Base-by-base conservation (phyloP, 2,329 filamentous ascomycete species). In the Grosmannia serpens region DNA sequence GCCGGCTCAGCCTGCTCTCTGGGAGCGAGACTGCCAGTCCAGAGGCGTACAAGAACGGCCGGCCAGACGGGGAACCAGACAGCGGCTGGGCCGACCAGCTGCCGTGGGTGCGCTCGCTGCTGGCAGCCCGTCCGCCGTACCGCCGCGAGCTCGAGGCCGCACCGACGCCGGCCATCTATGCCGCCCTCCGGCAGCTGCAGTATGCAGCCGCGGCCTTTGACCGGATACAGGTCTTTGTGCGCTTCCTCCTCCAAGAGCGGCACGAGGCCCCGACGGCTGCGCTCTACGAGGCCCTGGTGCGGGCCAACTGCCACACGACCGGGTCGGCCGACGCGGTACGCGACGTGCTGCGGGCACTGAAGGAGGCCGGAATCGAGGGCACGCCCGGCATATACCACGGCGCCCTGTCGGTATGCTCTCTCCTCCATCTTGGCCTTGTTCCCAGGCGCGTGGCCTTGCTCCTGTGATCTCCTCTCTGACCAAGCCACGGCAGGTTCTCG, bases 231-330 rank as follows among this genome's bases (percentile, higher is more conserved):
- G 68, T 69, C 1, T 62, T 87, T 9, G 79, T 86, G 17, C 75
- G 79, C 53, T 78, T 83, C 60, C 73, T 91, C 33, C 70, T 91
- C 15, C 71, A 70, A 49, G 71, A 76, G n/a, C 75, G 83, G 20
- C 69, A 73, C 1, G 79, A 85, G 65, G 67, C 70, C 55, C 82
- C 83, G 3, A 82, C 80, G 64, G 65, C 76, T 3, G 73, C 79
- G 57, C 73, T 90, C 55, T 96, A 94, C 70, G 84, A 89, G 64
- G 84, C 86, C 17, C 73, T 95, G 56, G 84, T 95, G 65, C 77
- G 85, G 60, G 83, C 85, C 53, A 91, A 95, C 71, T 76, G 81
- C 33, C 80, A 85, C 66, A 75, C 79, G 1, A 68, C 79, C 56
- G 91, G 91, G 10, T 90, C 87, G 6, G 84, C 85, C 2, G 76